Evolutionary conservation across 495 filamentous ascomycete genomes (phyloP), one percentile per base, ranked within the genome.

Genomic region (Neurospora sp.): DNA sequence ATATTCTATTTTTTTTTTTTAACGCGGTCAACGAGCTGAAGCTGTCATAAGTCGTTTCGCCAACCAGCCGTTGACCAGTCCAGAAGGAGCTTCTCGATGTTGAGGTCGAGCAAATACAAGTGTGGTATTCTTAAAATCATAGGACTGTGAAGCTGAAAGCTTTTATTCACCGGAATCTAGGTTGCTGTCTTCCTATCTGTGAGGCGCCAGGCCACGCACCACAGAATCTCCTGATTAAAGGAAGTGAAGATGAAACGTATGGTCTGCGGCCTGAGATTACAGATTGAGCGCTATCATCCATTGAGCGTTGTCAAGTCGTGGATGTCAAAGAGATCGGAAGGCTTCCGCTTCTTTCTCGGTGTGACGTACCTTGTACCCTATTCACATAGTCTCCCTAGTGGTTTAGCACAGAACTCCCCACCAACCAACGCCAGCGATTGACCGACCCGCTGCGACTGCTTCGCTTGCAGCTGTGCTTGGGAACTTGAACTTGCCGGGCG

Each of bases 401-500:
- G 54, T 35, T 66, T 66, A 66, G 54, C 31, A 37, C 11, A 31
- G 23, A 62, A 23, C 27, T 66, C 54, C 54, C 54, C 27, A 35
- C 54, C 54, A 66, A 66, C 54, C 27, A 66, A 62, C 54, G 54
- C 54, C 54, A 66, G 54, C 54, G 54, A 66, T 66, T 66, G 27
- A 66, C 23, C 7, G 54, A 66, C 54, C 54, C 54, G 54, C 54
- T 66, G 54, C 54, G 16, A 66, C 54, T 62, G 48, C 23, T 62
- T 31, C 27, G 54, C 54, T 62, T 27, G 54, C 14, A 62, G 27
- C 3, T 35, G 54, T 74, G 69, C 41, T 70, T 73, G 72, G 66
- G 66, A 79, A 75, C 76, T 74, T 71, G 69, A 14, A 18, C 71
- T 73, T 73, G 70, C 69, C 66, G 73, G 69, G 73, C 75, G 74